Base-by-base conservation (phyloP, 78 protist species). In the Trichosphaerium sp. region DNA sequence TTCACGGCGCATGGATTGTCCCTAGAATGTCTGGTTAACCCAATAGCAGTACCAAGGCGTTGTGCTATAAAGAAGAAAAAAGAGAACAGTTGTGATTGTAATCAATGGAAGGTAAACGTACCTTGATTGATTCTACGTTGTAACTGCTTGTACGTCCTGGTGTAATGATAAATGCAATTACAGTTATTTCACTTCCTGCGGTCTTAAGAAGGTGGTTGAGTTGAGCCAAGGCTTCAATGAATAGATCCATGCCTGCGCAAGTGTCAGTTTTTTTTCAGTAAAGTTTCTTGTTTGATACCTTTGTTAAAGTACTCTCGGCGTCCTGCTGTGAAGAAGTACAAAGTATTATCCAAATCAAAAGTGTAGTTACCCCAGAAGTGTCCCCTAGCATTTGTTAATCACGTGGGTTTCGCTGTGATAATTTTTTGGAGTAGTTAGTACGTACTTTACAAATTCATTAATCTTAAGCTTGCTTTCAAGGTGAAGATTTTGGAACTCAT, bases 271-370 rank as follows among this genome's bases (percentile, higher is more conserved):
- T n/a, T 47, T 21, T 47, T 80, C 80, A 15, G 84, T 60, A 49
- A 41, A 77, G n/a, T n/a, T n/a, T n/a, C n/a, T 69, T 84, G 34
- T 40, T 88, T 90, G 1, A 77, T 70, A 39, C 93, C 93, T 40
- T 88, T 88, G 69, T 88, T 88, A 23, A 21, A 32, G 48, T 69
- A 85, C 75, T 88, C 93, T 32, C 62, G 63, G 32, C 93, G 69
- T 3, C 93, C 93, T 1, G 93, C 89, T 8, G 87, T 75, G 65
- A 88, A 88, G 25, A 88, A 66, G 81, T 75, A 88, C 11, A 88
- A 52, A 32, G 90, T 88, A 55, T 84, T 88, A 51, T 88, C 93
- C 26, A 85, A 37, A 54, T 85, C 87, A 25, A 81, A 82, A 61
- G 76, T 84, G 38, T 65, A 43, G 63, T 47, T 71, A 42, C 90